Evolutionary conservation across 108 stramenopile species (phyloP).

Genomic region (Chaetoceros tenuissimus): DNA sequence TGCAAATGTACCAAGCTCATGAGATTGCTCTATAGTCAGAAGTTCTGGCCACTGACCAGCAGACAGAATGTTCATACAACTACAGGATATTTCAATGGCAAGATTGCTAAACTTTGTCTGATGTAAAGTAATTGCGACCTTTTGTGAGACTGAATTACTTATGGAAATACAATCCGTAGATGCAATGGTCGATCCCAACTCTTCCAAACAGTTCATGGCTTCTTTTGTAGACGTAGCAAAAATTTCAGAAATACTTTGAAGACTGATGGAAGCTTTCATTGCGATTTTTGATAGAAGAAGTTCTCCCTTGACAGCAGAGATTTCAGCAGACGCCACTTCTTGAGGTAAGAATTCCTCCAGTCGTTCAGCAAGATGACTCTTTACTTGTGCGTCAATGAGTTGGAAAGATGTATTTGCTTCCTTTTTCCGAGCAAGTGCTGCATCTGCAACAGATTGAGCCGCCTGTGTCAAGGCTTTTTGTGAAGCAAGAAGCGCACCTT

Average conservation of each 20-base stretch:
- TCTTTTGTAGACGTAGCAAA: no score
- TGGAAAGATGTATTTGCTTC: constrained; percentile 66
- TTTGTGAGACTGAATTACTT: constrained; percentile 51
- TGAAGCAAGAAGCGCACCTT: constrained; percentile 48
- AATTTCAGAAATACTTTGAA: neutral
- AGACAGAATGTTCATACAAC: constrained; percentile 55
- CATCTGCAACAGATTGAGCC: constrained; percentile 67
- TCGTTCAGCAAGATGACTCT: constrained; percentile 43
- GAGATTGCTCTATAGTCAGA: constrained; percentile 49
- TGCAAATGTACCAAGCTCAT: constrained; percentile 60
- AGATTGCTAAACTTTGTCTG: constrained; percentile 54
- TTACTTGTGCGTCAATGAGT: constrained; percentile 46
- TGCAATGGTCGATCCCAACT: no score
- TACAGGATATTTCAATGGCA: constrained; percentile 48
- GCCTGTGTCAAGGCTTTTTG: constrained; percentile 78
- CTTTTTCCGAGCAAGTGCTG: constrained; percentile 58
- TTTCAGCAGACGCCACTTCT: constrained; percentile 41
- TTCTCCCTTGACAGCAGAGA: constrained; percentile 78
- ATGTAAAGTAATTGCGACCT: constrained; percentile 62
- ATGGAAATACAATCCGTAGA: no score
- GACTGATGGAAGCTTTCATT: constrained; percentile 46
- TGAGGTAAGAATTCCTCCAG: constrained; percentile 59
- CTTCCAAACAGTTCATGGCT: no score
- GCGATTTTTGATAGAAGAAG: constrained; percentile 64
- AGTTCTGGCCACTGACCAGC: constrained; percentile 84